phyloP scores from a whole-genome alignment of 345 rosid genomes.

The Moringa oleifera region DNA sequence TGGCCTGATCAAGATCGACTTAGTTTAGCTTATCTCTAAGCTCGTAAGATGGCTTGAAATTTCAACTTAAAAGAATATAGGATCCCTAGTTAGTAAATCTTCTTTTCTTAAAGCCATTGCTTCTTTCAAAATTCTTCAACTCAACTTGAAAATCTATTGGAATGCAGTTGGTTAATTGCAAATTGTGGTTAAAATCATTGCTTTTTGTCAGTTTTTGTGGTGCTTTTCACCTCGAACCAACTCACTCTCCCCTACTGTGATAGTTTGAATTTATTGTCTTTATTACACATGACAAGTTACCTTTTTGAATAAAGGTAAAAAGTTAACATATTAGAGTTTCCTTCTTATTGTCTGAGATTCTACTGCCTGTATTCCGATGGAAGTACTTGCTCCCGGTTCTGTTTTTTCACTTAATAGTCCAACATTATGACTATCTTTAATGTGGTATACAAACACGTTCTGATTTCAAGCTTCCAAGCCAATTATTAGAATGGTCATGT shows the following conservation, averaged over 20 bases:
- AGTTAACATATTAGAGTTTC: not conserved
- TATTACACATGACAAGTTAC: not conserved
- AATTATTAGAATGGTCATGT: not conserved
- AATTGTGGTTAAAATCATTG: too few species aligned
- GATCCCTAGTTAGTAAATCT: not conserved
- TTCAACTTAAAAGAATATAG: not conserved
- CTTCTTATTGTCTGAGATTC: not conserved
- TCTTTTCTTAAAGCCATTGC: not conserved
- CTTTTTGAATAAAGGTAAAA: too few species aligned
- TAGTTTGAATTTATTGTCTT: not conserved
- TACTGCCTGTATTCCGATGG: not conserved
- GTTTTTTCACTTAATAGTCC: not conserved
- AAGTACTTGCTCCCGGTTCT: not conserved
- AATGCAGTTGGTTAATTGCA: too few species aligned
- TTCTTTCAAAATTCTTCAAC: constrained; percentile 14
- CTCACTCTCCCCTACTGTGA: not conserved
- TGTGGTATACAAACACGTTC: not conserved
- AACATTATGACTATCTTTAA: too few species aligned
- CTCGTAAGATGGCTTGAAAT: too few species aligned
- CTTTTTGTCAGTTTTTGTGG: not conserved
- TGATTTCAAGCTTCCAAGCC: not conserved
- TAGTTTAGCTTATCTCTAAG: not conserved
- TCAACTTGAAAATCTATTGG: too few species aligned
- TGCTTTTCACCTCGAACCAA: not conserved
- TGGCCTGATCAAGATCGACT: not conserved